Evolutionary conservation across 2,329 filamentous ascomycete genomes (phyloP), one percentile per base, ranked within the genome.

Genomic region (Talaromyces sp.): DNA sequence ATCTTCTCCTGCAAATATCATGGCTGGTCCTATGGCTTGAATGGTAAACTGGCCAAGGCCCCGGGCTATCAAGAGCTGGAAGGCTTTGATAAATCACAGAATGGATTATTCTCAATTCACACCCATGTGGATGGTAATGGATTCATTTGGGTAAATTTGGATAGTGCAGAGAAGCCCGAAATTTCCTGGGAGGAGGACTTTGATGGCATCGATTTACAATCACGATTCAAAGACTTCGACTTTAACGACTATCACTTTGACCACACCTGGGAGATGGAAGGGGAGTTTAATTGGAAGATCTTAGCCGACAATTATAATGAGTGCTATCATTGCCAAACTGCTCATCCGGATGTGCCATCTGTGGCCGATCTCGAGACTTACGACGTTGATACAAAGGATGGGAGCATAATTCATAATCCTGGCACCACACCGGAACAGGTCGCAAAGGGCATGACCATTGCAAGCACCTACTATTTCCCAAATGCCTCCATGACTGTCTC

Each of bases 321-420:
- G 43, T 86, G 81, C 66, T 86, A 86, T 59, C 82, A 86, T 46
- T 64, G 60, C 43, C 49, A 48, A 22, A 62, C 60, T 9, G 52
- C 59, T 1, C 61, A 65, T 37, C 55, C 64, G 2, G 62, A 64
- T 33, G 49, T 59, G 33, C 55, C 62, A 1, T 48, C 56, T 5
- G 47, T 86, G 10, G 77, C 82, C 27, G 79, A 85, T 57, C 75
- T 85, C 37, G 75, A 41, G 14, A 27, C 46, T 27, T 49, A 49
- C 67, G 68, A 70, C 24, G 77, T 82, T 42, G 70, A 80, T 60
- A 77, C 76, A 17, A 74, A 75, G 53, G 74, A 71, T 17, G 73
- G 68, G 1, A 73, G 79, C 54, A 80, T 82, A 48, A 71, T 79
- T 50, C 80, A 84, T 56, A 74, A 73, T 43, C 73, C 60, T 6